Base-by-base conservation (phyloP, 768 basidiomycete genomes). In the Boletus rubescentipes region DNA sequence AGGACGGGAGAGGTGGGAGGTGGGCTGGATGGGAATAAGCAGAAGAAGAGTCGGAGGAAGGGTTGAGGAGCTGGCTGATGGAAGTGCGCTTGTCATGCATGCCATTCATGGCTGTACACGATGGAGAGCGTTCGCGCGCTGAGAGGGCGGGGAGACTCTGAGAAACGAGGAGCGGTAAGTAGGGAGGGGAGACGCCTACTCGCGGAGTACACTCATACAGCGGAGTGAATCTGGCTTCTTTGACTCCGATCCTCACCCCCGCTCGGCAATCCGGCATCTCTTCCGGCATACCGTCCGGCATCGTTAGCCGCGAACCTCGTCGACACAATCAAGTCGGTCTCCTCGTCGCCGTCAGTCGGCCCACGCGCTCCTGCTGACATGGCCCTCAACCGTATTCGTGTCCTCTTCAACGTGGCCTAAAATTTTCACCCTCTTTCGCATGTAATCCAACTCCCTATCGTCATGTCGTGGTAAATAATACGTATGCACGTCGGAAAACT, bases 1-100 rank as follows among this genome's bases (percentile, higher is more conserved):
- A 20, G 16, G 68, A 47, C 2, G 66, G 11, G 46, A 68, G 59
- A 40, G n/a, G 46, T 37, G 66, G 57, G 48, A 70, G 67, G 54
- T 70, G 72, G 31, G 69, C 26, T 26, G 67, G 55, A 55, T 68
- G 64, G 50, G 62, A 55, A 60, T 63, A 63, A n/a, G 66, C 62
- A 65, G 77, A 68, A 26, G 74, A 67, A 56, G 26, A 26, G 3
- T 71, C 67, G 51, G 73, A 72, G 53, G 78, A 71, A n/a, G 78
- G 78, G 52, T 79, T 79, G 63, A 79, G 76, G 14, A 79, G 73
- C 55, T 79, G 75, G 59, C 70, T 76, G 68, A 79, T 79, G 46
- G 78, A 79, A 4, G 78, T 80, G 36, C 78, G 77, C 63, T 79
- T 79, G 66, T 79, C 78, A 49, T 79, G 77, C 57, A 75, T 63